phyloP scores from a whole-genome alignment of 2,329 filamentous ascomycete species.

The Trichoderma polysporum region DNA sequence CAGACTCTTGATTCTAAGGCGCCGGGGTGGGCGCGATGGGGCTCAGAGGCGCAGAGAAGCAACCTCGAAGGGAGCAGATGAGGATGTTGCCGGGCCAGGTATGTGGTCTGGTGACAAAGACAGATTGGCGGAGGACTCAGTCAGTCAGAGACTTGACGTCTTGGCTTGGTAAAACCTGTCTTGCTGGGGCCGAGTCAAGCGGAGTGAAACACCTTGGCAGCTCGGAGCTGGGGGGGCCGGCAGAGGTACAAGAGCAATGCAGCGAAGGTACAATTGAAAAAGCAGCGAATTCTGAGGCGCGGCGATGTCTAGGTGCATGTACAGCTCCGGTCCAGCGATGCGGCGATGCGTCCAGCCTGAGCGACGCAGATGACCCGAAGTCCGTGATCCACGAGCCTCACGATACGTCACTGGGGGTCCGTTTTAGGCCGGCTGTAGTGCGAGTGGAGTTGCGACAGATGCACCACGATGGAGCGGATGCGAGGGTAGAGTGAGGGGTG shows the following conservation, averaged over 20 bases:
- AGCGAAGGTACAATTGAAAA: not conserved
- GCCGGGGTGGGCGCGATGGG: conserved; percentile 19
- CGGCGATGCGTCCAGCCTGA: conserved; percentile 12
- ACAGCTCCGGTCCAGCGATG: conserved; percentile 1
- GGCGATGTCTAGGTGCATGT: conserved; percentile 9
- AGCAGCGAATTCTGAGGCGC: not conserved
- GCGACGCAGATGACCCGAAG: conserved; percentile 23
- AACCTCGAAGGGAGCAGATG: not conserved
- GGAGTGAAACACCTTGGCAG: conserved; percentile 10
- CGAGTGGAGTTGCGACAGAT: conserved; percentile 17
- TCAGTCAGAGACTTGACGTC: conserved; percentile 21
- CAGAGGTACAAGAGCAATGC: not conserved
- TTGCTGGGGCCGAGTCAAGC: conserved; percentile 10
- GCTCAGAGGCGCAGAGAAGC: conserved; percentile 15
- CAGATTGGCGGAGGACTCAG: conserved; percentile 14
- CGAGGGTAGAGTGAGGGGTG: not conserved
- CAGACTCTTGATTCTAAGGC: conserved; percentile 35
- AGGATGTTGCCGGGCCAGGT: conserved; percentile 7
- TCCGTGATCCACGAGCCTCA: conserved; percentile 17
- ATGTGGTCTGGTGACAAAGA: conserved; percentile 15
- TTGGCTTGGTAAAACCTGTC: not conserved
- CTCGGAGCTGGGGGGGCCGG: conserved; percentile 5
- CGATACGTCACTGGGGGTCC: conserved; percentile 22
- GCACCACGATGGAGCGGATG: conserved; percentile 14
- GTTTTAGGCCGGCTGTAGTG: conserved; percentile 9